Conservation (phyloP, 2,329 filamentous ascomycete species). For the Scytalidium sp. region DNA sequence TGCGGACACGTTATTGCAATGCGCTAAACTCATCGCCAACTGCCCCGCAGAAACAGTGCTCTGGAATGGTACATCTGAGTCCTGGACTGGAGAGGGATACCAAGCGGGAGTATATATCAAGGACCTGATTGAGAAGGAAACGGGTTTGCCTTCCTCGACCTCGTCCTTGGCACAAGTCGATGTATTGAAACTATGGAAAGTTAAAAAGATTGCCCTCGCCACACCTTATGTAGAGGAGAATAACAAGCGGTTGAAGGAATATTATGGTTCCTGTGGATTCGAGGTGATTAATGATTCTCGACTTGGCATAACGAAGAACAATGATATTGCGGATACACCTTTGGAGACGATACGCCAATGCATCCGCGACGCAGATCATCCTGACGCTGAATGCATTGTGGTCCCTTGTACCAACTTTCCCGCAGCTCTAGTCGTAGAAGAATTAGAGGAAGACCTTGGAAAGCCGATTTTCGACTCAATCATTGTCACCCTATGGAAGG, state of each 20-base stretch:
- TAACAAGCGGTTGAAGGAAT: not conserved
- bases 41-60: not conserved
- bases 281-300: not conserved
- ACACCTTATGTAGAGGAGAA: conserved; percentile 2
- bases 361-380: conserved; percentile 2
- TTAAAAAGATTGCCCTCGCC: not conserved
- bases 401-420: conserved; percentile 5
- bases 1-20: not conserved
- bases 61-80: conserved; percentile 2
- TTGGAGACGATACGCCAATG: conserved; percentile 1
- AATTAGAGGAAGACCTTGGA: conserved; percentile 1
- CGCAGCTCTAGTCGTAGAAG: not conserved
- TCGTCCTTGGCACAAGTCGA: conserved; percentile 1
- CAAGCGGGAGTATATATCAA: not conserved
- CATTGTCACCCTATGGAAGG: conserved; percentile 2
- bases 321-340: conserved; percentile 2
- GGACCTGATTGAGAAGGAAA: conserved; percentile 1
- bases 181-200: conserved; percentile 1
- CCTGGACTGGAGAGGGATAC: conserved; percentile 2
- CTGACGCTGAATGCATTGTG: conserved; percentile 4
- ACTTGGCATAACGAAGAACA: conserved; percentile 1
- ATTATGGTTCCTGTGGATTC: not conserved
- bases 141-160: not conserved
- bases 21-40: conserved; percentile 1
- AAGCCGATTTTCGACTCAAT: conserved; percentile 5